phyloP scores from a whole-genome alignment of 257 asterid genomes.

The Linderniella brevidens region DNA sequence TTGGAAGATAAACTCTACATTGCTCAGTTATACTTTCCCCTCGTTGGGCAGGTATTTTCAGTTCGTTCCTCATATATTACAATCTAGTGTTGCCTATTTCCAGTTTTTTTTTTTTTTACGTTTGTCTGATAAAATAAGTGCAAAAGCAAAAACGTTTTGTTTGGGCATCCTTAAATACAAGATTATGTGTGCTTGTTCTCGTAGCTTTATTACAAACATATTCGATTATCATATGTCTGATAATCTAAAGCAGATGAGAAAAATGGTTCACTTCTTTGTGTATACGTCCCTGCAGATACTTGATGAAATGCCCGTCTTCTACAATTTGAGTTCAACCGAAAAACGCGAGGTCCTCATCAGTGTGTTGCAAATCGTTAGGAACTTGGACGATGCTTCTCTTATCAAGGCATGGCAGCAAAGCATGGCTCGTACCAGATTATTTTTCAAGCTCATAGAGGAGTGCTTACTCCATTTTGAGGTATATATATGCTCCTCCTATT shows the following conservation, averaged over 20 bases:
- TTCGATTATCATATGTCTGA: too few species aligned
- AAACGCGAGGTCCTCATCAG: slow-evolving; percentile 81
- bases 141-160: too few species aligned
- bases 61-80: slow-evolving; percentile 6
- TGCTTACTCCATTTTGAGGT: slow-evolving; percentile 92
- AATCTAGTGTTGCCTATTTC: slow-evolving; percentile 5
- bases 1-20: slow-evolving; percentile 93
- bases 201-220: too few species aligned
- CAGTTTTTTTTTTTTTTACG: not conserved
- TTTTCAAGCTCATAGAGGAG: slow-evolving; percentile 95
- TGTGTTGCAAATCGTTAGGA: slow-evolving; percentile 76
- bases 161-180: too few species aligned
- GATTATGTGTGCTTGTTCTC: too few species aligned
- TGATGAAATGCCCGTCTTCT: slow-evolving; percentile 99
- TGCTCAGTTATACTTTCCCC: slow-evolving; percentile 92
- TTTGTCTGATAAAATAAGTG: too few species aligned
- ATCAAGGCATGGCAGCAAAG: slow-evolving; percentile 99
- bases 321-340: slow-evolving; percentile 80
- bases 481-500: slow-evolving; percentile 8
- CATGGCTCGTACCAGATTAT: slow-evolving; percentile 96
- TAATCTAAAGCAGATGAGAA: not conserved
- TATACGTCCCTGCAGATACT: slow-evolving; percentile 51
- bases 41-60: slow-evolving; percentile 75
- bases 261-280: slow-evolving; percentile 7
- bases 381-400: slow-evolving; percentile 90